phyloP scores from a whole-genome alignment of 495 filamentous ascomycete species.

The Parachaetomium inaequale region DNA sequence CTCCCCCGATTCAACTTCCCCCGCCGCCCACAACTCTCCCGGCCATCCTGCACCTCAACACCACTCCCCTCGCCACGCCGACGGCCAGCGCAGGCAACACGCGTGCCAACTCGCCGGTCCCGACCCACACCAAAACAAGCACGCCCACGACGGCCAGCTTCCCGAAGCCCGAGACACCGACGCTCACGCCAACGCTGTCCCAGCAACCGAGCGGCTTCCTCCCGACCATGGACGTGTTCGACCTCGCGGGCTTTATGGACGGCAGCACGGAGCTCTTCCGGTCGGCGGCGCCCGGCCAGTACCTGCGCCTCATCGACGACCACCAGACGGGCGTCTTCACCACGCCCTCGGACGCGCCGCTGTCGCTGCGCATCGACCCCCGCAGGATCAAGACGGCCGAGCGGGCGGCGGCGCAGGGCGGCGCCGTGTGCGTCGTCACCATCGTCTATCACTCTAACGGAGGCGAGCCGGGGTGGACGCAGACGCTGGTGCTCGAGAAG shows the following conservation, averaged over 20 bases:
- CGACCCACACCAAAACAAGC: background rate
- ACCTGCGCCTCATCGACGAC: conserved; percentile 22
- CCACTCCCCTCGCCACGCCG: conserved; percentile 22
- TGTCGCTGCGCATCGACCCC: conserved; percentile 24
- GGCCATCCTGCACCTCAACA: background rate
- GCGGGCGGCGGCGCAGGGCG: background rate
- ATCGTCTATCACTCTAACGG: background rate
- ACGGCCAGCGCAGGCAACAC: conserved; percentile 16
- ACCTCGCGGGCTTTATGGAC: conserved; percentile 10
- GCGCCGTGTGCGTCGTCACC: conserved; percentile 13
- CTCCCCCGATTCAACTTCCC: background rate
- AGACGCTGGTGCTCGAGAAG: conserved; percentile 23
- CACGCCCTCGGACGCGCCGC: conserved; percentile 6
- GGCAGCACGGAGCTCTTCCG: conserved; percentile 2
- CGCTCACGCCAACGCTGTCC: background rate
- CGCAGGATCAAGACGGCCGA: conserved; percentile 21
- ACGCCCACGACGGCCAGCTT: background rate
- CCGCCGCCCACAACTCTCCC: background rate
- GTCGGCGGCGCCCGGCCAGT: background rate
- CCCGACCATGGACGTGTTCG: conserved; percentile 15
- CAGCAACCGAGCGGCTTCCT: background rate
- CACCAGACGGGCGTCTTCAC: conserved; percentile 13
- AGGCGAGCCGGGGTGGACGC: background rate
- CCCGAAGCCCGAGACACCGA: conserved; percentile 1
- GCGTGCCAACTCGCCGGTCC: conserved; percentile 16